phyloP scores from a whole-genome alignment of 1,284 basidiomycete genomes.

The Cutaneotrichosporon cutaneum region DNA sequence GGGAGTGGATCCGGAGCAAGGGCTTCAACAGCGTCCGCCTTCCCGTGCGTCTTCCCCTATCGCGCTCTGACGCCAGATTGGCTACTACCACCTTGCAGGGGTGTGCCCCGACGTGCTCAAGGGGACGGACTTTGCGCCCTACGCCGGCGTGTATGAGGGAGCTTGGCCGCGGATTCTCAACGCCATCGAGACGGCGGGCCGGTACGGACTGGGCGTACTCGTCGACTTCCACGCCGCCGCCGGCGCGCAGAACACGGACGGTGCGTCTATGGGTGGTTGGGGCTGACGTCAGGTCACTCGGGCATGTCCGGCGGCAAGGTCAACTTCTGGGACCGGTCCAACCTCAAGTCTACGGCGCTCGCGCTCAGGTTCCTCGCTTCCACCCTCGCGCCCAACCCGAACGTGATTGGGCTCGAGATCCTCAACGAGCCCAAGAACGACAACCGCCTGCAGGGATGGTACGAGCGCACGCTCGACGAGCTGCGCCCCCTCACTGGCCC shows the following conservation, averaged over 20 bases:
- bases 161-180: constrained; percentile 70
- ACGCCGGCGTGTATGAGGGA: constrained; percentile 63
- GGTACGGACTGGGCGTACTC: constrained; percentile 71
- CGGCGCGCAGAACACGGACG: constrained; percentile 56
- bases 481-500: constrained; percentile 60
- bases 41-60: constrained; percentile 60
- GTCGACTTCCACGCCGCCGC: constrained; percentile 59
- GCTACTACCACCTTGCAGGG: constrained; percentile 70
- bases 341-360: constrained; percentile 62
- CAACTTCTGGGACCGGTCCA: constrained; percentile 52
- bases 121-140: constrained; percentile 70
- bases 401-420: constrained; percentile 77
- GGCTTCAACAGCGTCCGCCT: constrained; percentile 82
- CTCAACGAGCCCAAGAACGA: constrained; percentile 75
- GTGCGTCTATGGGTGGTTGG: constrained; percentile 31
- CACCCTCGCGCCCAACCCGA: constrained; percentile 57
- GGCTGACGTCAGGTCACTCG: constrained; percentile 39
- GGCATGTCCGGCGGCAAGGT: constrained; percentile 50
- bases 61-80: constrained; percentile 57
- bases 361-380: constrained; percentile 56
- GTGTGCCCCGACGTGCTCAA: constrained; percentile 63
- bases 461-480: constrained; percentile 61
- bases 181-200: constrained; percentile 65
- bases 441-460: constrained; percentile 63
- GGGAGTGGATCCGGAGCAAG: constrained; percentile 67